A percentile compares a stretch with the other conserved stretches of the same genome.
Evolutionary conservation across 331 rosid species (phyloP).

Genomic region (Acacia pycnantha): DNA sequence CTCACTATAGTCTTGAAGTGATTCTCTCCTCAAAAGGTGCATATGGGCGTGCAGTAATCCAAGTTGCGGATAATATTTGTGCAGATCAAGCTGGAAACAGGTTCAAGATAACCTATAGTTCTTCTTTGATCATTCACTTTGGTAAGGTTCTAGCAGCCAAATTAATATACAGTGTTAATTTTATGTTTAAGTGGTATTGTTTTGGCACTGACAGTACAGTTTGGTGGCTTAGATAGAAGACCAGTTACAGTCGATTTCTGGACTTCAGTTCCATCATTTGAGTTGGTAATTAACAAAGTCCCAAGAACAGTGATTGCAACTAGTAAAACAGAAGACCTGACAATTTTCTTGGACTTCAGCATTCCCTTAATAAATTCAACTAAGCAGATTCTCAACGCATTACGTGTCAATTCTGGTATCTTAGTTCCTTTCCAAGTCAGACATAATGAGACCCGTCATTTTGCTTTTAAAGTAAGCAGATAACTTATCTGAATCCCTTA

Average conservation of each 20-base stretch:
- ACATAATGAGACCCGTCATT: conserved; percentile 45
- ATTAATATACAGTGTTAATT: neutral
- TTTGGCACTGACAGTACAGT: conserved; percentile 10
- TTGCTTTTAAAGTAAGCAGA: conserved; percentile 51
- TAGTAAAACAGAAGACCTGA: conserved; percentile 51
- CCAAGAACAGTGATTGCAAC: conserved; percentile 73
- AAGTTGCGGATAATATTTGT: conserved; percentile 47
- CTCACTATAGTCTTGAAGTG: conserved; percentile 45
- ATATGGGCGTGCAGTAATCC: conserved; percentile 44
- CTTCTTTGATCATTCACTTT: conserved; percentile 52
- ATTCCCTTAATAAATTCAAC: conserved; percentile 59
- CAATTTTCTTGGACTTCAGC: conserved; percentile 60
- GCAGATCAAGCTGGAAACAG: conserved; percentile 61
- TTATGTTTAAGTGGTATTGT: neutral
- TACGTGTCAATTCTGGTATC: conserved; percentile 45
- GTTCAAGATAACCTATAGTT: conserved; percentile 48
- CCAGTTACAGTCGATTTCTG: conserved; percentile 66
- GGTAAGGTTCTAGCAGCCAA: conserved; percentile 40
- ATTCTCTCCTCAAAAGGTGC: conserved; percentile 30
- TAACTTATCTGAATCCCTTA: neutral
- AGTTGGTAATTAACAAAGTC: conserved; percentile 49
- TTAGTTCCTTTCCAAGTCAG: conserved; percentile 37
- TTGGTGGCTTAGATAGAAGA: conserved; percentile 56
- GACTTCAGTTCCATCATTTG: conserved; percentile 67
- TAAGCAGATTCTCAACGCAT: conserved; percentile 46